Base-by-base conservation (phyloP, 495 filamentous ascomycete species). In the Staphylotrichum longicolle region DNA sequence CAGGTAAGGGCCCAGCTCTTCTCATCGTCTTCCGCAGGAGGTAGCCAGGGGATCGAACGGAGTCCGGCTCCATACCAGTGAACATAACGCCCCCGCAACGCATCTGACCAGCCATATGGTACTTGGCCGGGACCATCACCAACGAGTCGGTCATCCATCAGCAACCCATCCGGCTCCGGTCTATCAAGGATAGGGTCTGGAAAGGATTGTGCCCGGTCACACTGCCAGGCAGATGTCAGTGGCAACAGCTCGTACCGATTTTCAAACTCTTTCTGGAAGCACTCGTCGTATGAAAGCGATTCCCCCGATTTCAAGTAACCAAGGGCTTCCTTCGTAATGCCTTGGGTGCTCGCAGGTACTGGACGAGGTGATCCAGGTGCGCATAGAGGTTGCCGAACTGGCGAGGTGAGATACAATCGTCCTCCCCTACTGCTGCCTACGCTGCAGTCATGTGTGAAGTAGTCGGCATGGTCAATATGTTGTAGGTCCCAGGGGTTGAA, bases 281-380 rank as follows among this genome's bases (percentile, higher is more conserved):
- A 0, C 53, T 55, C 39, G 53, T 55, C 53, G 20, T 8, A 20
- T 44, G 40, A 15, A 30, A 5, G 40, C 53, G 11, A 1, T 33
- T 5, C 44, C 6, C 4, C 20, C 39, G 53, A 42, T 39, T 46
- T 41, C 41, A 45, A 1, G 54, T 57, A 30, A 35, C 30, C 41
- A 32, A 46, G 7, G 7, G 54, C 54, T 32, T 41, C 54, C 54
- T 46, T 15, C 30, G 41, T 41, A 4, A 57, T 41, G 30, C 10
- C 27, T 34, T 1, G 51, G 51, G 37, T 54, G 35, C 51, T 54
- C 51, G 51, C 51, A 54, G 35, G 35, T 54, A 54, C 51, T 37
- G 51, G 5, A 54, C 51, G 51, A 54, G 51, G 51, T 54, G 51
- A 54, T 54, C n/a, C 35, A 54, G 35, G 51, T 54, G 51, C 51